These are phyloP conservation scores for Podospora pseudopauciseta DNA, from an alignment of 495 filamentous ascomycete species.

Conservation along the genomic window DNA sequence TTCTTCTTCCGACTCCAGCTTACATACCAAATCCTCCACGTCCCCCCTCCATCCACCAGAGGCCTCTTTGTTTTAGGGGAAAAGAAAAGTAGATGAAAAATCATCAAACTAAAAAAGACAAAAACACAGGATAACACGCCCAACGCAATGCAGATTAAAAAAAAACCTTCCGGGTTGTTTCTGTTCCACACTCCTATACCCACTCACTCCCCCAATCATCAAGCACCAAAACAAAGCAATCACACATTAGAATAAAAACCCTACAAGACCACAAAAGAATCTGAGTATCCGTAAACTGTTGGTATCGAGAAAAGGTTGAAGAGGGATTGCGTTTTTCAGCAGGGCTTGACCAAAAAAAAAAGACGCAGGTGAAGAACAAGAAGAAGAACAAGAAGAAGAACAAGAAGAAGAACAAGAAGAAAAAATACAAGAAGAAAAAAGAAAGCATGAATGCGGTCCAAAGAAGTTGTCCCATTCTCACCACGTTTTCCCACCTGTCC, in stretches of 20 bases:
- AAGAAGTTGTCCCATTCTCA: background rate
- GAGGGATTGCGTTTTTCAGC: constrained; percentile 1
- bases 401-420: background rate
- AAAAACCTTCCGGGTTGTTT: background rate
- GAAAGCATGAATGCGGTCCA: background rate
- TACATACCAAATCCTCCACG: background rate
- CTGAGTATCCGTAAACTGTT: background rate
- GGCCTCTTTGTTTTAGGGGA: background rate
- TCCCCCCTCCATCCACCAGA: background rate
- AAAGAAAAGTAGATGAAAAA: background rate
- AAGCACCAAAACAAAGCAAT: background rate
- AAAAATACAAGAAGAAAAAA: constrained; percentile 1
- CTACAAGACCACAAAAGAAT: background rate
- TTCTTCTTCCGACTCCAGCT: background rate
- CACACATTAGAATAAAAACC: background rate
- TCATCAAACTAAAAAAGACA: background rate
- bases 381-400: background rate
- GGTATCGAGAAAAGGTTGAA: background rate
- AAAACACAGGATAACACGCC: background rate
- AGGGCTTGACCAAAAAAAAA: constrained; percentile 8
- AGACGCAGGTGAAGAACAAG: background rate
- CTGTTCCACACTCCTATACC: background rate
- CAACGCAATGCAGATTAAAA: background rate
- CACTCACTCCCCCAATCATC: background rate
- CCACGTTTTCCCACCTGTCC: background rate